Evolutionary conservation across 805 yeast species (phyloP), one percentile per base, ranked within the genome.

Genomic region (Kuraishia floccosa): DNA sequence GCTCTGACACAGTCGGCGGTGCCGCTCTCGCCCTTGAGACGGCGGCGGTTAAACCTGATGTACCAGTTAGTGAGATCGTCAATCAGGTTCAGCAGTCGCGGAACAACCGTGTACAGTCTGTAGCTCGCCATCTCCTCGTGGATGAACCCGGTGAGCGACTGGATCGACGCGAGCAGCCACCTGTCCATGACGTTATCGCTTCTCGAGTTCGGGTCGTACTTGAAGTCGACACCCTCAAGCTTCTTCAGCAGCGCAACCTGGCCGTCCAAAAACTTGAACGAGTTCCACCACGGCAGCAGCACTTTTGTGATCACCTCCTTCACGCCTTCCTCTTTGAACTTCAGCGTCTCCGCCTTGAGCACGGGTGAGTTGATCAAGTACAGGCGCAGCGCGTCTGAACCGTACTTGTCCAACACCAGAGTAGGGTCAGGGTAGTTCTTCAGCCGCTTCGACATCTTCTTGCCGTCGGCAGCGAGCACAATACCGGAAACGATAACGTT

Each of bases 11-110:
- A 80, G 52, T 91, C 98, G 34, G 75, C 79, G 31, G 72, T 58
- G 37, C 94, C 96, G 37, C 71, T 78, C 50, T 80, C 91, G 54
- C 97, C 97, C 78, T 91, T 91, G 50, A 91, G 73, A 68, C 99
- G 89, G 65, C 85, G 76, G 66, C 99, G 87, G 67, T 91, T 91
- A 60, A 91, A 83, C 58, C 99, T 80, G 55, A 91, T 91, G 66
- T 91, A 91, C 97, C 97, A 91, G 66, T 91, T 91, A 42, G 99
- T 91, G 59, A 91, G 72, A 52, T 84, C 84, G 50, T 91, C 98
- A 54, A 91, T 82, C 57, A 91, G 78, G 36, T 72, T 69, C 50
- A 91, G 70, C 50, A 91, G 64, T 50, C 79, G 82, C 46, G 98
- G 96, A 43, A 91, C 97, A 44, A 91, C 99, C 27, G 96, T 86